Evolutionary conservation across 306 rosid species (phyloP), one percentile per base, ranked within the genome.

Genomic region (Cicer judaicum): DNA sequence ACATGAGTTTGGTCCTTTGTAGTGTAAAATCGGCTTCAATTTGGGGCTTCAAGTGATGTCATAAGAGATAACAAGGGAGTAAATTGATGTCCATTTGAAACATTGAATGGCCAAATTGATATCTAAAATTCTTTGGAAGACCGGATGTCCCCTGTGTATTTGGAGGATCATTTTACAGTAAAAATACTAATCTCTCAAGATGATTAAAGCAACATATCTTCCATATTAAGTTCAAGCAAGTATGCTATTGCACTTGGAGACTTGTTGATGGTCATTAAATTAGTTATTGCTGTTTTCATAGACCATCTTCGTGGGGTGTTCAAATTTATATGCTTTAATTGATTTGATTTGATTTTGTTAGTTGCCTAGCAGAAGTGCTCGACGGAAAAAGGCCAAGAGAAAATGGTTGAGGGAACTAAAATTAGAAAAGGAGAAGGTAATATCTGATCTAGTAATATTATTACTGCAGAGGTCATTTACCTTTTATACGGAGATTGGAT

Each of bases 321-420:
- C 75, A 41, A 46, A 15, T 57, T 19, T 55, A 7, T 52, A 38
- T 7, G 8, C 52, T 66, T 38, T 1, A 6, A 14, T 34, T 57
- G 2, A 18, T 42, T 74, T 64, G 57, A 8, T 64, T 72, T 78
- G 75, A 71, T 74, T 70, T 75, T 75, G 29, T 56, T 79, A 94
- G 99, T 10, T 79, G 64, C 89, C 93, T 16, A 83, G 98, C 88
- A 90, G 99, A 83, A 92, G 96, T 80, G 88, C 93, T 64, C 96
- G 93, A 7, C 93, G 98, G 71, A 92, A 90, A 74, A 95, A 89
- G 84, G 91, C 89, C 72, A 90, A 87, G 83, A 85, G 97, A 79
- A 89, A 16, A 71, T 86, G 96, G 96, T 78, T 86, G 83, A 92
- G 96, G 87, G 98, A 90, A 82, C 84, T 61, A 60, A 89, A 82